Conservation (phyloP, 148 eudicot species). For the Spergularia marina region DNA sequence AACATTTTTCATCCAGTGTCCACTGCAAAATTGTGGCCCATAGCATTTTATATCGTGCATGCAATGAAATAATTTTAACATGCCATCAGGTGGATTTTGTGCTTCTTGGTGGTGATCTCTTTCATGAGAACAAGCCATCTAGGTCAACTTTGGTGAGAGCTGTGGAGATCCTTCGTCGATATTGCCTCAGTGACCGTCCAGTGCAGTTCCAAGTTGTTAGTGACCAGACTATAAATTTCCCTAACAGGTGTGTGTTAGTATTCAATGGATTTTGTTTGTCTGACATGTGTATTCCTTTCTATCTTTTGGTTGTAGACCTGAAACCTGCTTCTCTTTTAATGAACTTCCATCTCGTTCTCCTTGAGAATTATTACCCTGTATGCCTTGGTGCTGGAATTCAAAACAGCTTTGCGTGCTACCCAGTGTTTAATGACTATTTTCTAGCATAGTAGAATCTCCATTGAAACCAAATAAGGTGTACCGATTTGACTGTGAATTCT, state of each 20-base stretch:
- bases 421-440: not conserved
- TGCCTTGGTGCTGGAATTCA: constrained; percentile 1
- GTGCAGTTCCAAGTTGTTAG: constrained; percentile 99
- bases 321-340: not conserved
- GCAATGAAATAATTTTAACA: not conserved
- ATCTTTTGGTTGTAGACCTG: constrained; percentile 1
- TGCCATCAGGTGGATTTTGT: constrained; percentile 74
- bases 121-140: constrained; percentile 97
- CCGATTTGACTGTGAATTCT: not conserved
- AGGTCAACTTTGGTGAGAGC: constrained; percentile 87
- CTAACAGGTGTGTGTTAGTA: constrained; percentile 55
- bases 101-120: constrained; percentile 98
- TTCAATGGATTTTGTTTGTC: not conserved
- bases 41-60: not conserved
- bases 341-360: not conserved
- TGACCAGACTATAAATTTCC: constrained; percentile 93
- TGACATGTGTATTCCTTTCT: not conserved
- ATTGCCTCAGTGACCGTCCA: constrained; percentile 89
- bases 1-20: constrained; percentile 11
- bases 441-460: not conserved
- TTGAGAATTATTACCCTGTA: not conserved
- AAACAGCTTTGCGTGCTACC: not conserved
- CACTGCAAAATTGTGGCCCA: not conserved
- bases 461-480: not conserved
- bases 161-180: constrained; percentile 86